Evolutionary conservation across 148 eudicot species (phyloP).

Genomic region (Hydrangea macrophylla): DNA sequence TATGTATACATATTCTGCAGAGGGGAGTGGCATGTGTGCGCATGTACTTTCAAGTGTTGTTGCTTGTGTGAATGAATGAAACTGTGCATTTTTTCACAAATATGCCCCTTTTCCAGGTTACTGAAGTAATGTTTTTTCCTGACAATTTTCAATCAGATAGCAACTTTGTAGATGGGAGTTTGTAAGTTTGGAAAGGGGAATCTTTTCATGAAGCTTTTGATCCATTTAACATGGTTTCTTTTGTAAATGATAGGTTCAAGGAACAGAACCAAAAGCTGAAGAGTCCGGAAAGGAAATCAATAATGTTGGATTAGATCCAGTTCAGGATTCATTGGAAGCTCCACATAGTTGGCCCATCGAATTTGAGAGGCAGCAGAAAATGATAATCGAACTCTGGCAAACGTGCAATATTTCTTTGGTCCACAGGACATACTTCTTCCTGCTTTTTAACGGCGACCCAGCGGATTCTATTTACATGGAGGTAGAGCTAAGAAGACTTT

Average conservation of each 20-base stretch:
- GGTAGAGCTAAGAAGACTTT: slow-evolving; percentile 72
- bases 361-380: slow-evolving; percentile 51
- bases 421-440: slow-evolving; percentile 81
- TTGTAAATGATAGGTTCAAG: slow-evolving; percentile 29
- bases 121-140: neutral
- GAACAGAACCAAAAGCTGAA: slow-evolving; percentile 20
- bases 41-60: neutral
- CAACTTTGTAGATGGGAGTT: neutral
- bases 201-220: neutral
- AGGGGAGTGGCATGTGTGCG: neutral
- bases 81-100: neutral
- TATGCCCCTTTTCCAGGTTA: neutral
- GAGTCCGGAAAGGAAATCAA: slow-evolving; percentile 37
- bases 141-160: neutral
- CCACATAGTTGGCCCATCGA: slow-evolving; percentile 43
- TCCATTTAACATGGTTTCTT: neutral
- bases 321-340: slow-evolving; percentile 24
- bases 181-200: neutral
- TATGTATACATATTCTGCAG: too few relatives aligned
- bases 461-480: slow-evolving; percentile 77
- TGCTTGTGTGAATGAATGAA: neutral
- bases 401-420: slow-evolving; percentile 67
- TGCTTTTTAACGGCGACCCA: slow-evolving; percentile 63
- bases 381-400: slow-evolving; percentile 67
- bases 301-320: slow-evolving; percentile 48